phyloP scores from a whole-genome alignment of 139 green algal genomes.

The Coelastrella sp. region DNA sequence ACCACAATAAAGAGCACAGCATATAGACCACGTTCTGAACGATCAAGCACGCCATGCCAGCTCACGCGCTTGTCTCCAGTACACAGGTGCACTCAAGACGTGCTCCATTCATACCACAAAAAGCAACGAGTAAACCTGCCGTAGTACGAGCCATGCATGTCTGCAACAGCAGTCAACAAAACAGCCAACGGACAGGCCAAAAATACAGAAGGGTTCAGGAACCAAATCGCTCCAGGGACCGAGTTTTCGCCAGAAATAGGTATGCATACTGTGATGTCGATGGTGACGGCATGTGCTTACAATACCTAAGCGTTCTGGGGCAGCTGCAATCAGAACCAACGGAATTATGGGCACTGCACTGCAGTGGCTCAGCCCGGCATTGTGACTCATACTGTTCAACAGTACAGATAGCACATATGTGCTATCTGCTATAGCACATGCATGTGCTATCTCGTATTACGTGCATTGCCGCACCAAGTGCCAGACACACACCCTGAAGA shows the following conservation, averaged over 20 bases:
- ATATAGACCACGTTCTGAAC: not conserved
- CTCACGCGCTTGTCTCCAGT: not conserved
- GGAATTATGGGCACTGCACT: too few species aligned
- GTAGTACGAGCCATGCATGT: not conserved
- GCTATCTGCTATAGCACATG: too few species aligned
- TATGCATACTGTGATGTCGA: not conserved
- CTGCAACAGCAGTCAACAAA: slow-evolving; percentile 20
- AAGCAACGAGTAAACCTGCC: not conserved
- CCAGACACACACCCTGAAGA: too few species aligned
- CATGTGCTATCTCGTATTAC: too few species aligned
- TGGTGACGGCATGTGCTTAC: not conserved
- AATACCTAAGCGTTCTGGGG: too few species aligned
- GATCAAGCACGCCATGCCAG: not conserved
- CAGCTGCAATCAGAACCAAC: too few species aligned
- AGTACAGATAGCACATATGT: too few species aligned
- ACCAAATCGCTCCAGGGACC: slow-evolving; percentile 61
- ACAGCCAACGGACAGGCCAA: slow-evolving; percentile 60
- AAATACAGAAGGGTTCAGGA: slow-evolving; percentile 48
- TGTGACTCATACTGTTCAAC: too few species aligned
- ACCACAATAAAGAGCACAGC: too few species aligned
- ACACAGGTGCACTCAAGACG: not conserved
- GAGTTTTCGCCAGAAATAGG: not conserved
- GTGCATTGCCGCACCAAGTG: too few species aligned
- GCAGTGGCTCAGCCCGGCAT: too few species aligned
- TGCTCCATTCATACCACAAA: not conserved